Conservation (phyloP, 2,329 filamentous ascomycete species). For the Aspergillus sp. region DNA sequence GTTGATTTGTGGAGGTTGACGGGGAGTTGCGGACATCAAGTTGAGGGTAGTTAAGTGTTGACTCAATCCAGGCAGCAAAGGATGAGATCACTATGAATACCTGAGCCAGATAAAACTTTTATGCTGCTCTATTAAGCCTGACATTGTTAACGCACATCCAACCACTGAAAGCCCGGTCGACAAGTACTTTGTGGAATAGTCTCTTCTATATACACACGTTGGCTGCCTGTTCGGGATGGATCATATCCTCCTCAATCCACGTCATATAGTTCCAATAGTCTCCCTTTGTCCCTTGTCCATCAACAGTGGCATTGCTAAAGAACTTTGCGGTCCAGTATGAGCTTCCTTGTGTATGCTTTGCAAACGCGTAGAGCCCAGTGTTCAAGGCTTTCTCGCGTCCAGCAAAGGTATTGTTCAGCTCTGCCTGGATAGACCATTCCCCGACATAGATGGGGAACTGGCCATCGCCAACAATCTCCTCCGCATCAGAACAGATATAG, state of each 20-base stretch:
- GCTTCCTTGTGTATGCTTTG: neutral
- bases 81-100: no score
- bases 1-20: no score
- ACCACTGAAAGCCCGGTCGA: no score
- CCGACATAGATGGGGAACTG: slow-evolving; percentile 24
- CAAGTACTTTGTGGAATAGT: no score
- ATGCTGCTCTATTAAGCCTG: no score
- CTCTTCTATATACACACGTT: neutral
- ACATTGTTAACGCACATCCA: no score
- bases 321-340: slow-evolving; percentile 16
- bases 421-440: slow-evolving; percentile 24
- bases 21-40: no score
- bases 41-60: no score
- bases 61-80: no score
- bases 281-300: slow-evolving; percentile 12
- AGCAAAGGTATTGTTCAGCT: slow-evolving; percentile 15
- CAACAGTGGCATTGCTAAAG: slow-evolving; percentile 12
- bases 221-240: neutral
- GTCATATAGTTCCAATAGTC: slow-evolving; percentile 16
- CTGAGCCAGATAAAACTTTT: no score
- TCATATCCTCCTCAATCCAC: slow-evolving; percentile 6
- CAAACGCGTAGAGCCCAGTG: neutral
- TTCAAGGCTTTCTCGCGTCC: neutral
- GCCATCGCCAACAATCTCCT: slow-evolving; percentile 11
- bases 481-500: slow-evolving; percentile 20